Evolutionary conservation across 225 moss, liverwort and hornwort genomes (phyloP).

Genomic region (Asterella californica): DNA sequence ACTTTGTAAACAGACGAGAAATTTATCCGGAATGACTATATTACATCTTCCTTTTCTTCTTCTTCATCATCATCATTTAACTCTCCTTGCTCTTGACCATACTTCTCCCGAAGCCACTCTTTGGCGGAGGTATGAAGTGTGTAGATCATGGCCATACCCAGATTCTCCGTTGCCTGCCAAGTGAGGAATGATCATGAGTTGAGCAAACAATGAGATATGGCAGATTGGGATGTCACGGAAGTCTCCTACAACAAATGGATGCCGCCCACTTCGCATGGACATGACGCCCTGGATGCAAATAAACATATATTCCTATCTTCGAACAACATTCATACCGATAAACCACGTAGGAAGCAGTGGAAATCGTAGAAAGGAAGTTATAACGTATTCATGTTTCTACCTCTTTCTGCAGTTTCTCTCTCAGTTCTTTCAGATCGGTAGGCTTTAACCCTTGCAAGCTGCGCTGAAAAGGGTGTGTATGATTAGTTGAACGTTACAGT

Average conservation of each 20-base stretch:
- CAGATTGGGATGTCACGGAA: too few relatives aligned
- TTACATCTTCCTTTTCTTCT: conserved; percentile 67
- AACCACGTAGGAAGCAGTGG: not conserved
- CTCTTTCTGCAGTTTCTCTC: conserved; percentile 54
- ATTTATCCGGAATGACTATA: not conserved
- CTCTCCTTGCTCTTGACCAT: conserved; percentile 55
- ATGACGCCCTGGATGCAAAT: not conserved
- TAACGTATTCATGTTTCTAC: conserved; percentile 13
- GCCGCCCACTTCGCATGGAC: not conserved
- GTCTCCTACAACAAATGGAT: too few relatives aligned
- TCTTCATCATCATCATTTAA: conserved; percentile 51
- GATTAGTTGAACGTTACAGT: not conserved
- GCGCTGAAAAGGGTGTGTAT: conserved; percentile 17
- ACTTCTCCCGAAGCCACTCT: conserved; percentile 90
- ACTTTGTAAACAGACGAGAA: not conserved
- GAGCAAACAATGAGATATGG: not conserved
- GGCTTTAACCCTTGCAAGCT: conserved; percentile 77
- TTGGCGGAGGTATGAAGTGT: conserved; percentile 76
- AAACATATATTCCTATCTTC: not conserved
- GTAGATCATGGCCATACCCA: conserved; percentile 99
- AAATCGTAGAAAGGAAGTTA: too few relatives aligned
- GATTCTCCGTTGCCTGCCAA: conserved; percentile 54
- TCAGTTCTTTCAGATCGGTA: conserved; percentile 61
- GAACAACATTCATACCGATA: not conserved
- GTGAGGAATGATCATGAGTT: not conserved